Base-by-base conservation (phyloP, 2,329 filamentous ascomycete species). In the Coniella lustricola region DNA sequence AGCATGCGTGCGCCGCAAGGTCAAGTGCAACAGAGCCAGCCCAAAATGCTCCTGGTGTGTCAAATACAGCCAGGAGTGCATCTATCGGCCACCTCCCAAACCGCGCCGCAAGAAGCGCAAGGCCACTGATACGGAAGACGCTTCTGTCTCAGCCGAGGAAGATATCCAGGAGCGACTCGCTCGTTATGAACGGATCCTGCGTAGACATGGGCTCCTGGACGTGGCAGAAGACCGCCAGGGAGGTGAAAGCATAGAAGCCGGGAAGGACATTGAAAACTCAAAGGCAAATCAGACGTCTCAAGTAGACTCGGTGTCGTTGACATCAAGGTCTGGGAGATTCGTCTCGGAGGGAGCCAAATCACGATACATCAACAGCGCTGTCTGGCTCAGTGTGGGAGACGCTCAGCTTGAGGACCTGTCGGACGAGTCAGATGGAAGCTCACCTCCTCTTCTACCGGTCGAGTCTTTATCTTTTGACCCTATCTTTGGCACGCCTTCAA, bases 301-400 rank as follows among this genome's bases (percentile, higher is more conserved):
- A n/a, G n/a, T n/a, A n/a, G n/a, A n/a, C n/a, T n/a, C n/a, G n/a
- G n/a, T n/a, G n/a, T n/a, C n/a, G n/a, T n/a, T n/a, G n/a, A n/a
- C n/a, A n/a, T n/a, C n/a, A 8, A 40, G 18, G 32, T 9, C 43
- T 1, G 59, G 57, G 12, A 59, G 52, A 35, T 54, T 63, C n/a
- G 32, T 60, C 4, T 51, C 57, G 2, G 52, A 41, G 13, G 34
- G 54, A 12, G 67, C 67, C 37, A 68, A 65, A 49, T 65, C 69
- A 7, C 58, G 70, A 41, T 74, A 71, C 45, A 64, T 73, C 41
- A 64, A 70, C 52, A 69, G 58, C 50, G 54, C 53, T 41, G 50
- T 63, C 13, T 59, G 62, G 62, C 57, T 55, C 1, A 52, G 60
- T 20, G 39, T 54, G 10, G 60, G 53, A 5, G 57, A 63, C 14